These are phyloP conservation scores for Paraphaeosphaeria minitans DNA, from an alignment of 2,329 filamentous ascomycete genomes.

Conservation along the genomic window DNA sequence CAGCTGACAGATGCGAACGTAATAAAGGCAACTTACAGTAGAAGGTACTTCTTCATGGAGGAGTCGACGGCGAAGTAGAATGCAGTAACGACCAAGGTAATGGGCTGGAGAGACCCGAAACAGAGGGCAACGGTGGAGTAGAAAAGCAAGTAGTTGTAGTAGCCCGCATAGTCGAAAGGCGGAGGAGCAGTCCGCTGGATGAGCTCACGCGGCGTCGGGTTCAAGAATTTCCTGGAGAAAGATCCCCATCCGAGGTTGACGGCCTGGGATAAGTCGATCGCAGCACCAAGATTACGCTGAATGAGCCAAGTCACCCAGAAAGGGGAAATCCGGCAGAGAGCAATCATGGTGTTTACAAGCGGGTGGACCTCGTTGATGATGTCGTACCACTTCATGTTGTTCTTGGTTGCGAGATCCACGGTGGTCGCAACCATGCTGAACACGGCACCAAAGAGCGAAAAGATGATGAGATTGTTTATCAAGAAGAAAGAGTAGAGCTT, in stretches of 20 bases:
- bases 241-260: constrained; percentile 85
- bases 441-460: constrained; percentile 85
- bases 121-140: constrained; percentile 88
- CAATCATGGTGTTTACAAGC: constrained; percentile 68
- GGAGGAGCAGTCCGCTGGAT: constrained; percentile 94
- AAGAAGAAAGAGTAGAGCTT: constrained; percentile 96
- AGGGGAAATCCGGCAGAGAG: constrained; percentile 79
- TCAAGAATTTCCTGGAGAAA: constrained; percentile 81
- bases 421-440: constrained; percentile 75
- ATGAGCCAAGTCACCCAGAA: constrained; percentile 84
- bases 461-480: constrained; percentile 95
- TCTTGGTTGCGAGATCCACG: constrained; percentile 60
- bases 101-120: constrained; percentile 83
- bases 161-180: constrained; percentile 90
- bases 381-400: constrained; percentile 57
- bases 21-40: constrained; percentile 62
- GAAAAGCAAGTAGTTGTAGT: constrained; percentile 98
- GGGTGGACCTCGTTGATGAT: constrained; percentile 70
- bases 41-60: constrained; percentile 91
- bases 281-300: constrained; percentile 89
- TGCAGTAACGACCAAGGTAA: constrained; percentile 83
- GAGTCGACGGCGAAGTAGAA: constrained; percentile 88
- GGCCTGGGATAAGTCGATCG: constrained; percentile 90
- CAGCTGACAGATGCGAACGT: constrained; percentile 7
- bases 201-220: constrained; percentile 85